A percentile compares a stretch with the other conserved stretches of the same genome.
Evolutionary conservation across 305 asterid species (phyloP).

Genomic region (Fraxinus albicans): DNA sequence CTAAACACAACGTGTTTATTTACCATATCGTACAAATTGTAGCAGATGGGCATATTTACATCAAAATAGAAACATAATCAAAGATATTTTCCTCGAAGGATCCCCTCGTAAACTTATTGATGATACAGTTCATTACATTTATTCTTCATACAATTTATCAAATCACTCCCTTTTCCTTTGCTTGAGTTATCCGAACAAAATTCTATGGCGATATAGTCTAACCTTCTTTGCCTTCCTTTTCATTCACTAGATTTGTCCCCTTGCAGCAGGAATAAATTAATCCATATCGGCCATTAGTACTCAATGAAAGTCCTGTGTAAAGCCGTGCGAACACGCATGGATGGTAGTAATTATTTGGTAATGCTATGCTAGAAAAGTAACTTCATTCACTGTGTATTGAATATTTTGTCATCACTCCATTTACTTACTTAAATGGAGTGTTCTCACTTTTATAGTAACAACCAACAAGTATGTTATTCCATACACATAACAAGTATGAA

Average conservation of each 20-base stretch:
- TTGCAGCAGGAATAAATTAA: neutral
- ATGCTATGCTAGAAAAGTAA: slow-evolving; percentile 3
- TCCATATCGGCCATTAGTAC: neutral
- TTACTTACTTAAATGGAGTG: neutral
- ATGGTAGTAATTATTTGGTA: neutral
- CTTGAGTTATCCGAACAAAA: neutral
- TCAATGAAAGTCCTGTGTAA: neutral
- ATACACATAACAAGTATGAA: slow-evolving; percentile 1
- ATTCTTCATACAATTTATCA: neutral
- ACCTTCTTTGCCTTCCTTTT: neutral
- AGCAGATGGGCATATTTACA: neutral
- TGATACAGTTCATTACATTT: neutral
- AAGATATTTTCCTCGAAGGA: neutral
- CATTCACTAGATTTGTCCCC: neutral
- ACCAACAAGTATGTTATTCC: neutral
- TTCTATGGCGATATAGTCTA: neutral
- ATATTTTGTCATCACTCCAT: slow-evolving; percentile 6
- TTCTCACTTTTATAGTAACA: neutral
- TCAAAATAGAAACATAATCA: neutral
- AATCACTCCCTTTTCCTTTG: neutral
- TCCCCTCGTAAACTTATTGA: neutral
- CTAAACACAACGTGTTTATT: neutral
- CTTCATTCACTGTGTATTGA: neutral
- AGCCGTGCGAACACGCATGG: neutral
- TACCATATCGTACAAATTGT: neutral